Percentiles rank a stretch among this genome's conserved stretches.
These are phyloP conservation scores for Fraxinus ornus DNA, from an alignment of 305 asterid species.

Conservation along the genomic window DNA sequence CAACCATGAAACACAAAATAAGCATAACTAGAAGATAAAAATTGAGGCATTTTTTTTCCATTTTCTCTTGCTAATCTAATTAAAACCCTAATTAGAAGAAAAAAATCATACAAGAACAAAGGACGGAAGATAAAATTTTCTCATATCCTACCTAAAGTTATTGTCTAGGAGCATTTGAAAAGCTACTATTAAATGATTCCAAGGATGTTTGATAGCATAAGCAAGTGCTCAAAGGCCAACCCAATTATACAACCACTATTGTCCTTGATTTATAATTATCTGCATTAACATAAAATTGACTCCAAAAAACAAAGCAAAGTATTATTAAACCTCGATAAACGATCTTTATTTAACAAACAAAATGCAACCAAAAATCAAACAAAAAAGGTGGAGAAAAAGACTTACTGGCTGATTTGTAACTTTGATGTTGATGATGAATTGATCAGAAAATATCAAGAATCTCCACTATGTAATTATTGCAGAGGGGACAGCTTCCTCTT, in stretches of 20 bases:
- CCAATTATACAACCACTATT: not conserved
- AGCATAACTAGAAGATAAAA: not conserved
- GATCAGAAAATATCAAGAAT: not conserved
- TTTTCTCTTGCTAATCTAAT: not conserved
- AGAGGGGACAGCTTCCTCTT: conserved; percentile 1
- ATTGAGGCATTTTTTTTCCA: not conserved
- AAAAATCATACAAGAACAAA: not conserved
- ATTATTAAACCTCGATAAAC: not conserved
- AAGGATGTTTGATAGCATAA: not conserved
- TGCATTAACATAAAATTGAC: not conserved
- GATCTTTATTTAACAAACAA: not conserved
- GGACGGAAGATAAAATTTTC: not conserved
- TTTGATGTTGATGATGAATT: not conserved
- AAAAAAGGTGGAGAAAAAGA: not conserved
- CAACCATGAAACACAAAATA: not conserved
- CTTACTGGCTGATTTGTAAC: not conserved
- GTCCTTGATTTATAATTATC: not conserved
- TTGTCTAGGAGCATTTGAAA: not conserved
- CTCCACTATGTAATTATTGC: not conserved
- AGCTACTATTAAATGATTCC: not conserved
- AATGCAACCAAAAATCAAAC: not conserved
- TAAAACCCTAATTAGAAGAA: not conserved
- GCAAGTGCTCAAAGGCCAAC: not conserved
- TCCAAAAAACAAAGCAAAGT: not conserved
- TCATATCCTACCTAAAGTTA: not conserved